Evolutionary conservation across 345 rosid genomes (phyloP), one percentile per base, ranked within the genome.

Genomic region (Angophora floribunda): DNA sequence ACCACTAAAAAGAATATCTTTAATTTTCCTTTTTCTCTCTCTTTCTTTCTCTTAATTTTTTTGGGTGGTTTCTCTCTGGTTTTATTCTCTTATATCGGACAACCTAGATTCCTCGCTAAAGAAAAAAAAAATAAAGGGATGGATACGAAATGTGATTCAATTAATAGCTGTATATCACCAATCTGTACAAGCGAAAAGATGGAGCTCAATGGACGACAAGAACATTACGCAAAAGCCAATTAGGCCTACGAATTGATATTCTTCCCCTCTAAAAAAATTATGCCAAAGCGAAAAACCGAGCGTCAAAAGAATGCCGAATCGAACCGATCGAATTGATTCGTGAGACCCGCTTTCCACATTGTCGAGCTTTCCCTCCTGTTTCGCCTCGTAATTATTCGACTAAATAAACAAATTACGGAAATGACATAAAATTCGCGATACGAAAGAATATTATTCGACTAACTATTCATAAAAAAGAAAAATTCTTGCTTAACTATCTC

Each of bases 11-110:
- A 49, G 85, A 86, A 88, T 87, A 89, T 87, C 82, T 55, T 84
- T 28, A 63, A 87, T 26, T 32, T 3, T 32, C 84, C 24, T 28
- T 36, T 15, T 79, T 24, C 24, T 17, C 16, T 17, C 19, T 45
- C 26, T 52, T 14, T 30, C 12, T 17, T 21, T 52, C 6, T 15
- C 21, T 1, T 16, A 70, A 41, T 28, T 85, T 51, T 86, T 24
- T 75, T 88, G 79, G 89, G 87, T 89, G 84, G 84, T 91, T 88
- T 88, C 65, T 86, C 65, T 49, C 86, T 90, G 88, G 85, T 92
- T 53, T 88, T 89, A 89, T 90, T 90, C 92, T 87, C 82, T 9
- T 41, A 51, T 86, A 85, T 86, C 90, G 70, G 87, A 87, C 86
- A 85, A 79, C 86, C 86, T 79, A 90, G 90, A 92, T 89, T 91